Evolutionary conservation across 2,329 filamentous ascomycete genomes (phyloP).

Genomic region (Cytospora piceae): DNA sequence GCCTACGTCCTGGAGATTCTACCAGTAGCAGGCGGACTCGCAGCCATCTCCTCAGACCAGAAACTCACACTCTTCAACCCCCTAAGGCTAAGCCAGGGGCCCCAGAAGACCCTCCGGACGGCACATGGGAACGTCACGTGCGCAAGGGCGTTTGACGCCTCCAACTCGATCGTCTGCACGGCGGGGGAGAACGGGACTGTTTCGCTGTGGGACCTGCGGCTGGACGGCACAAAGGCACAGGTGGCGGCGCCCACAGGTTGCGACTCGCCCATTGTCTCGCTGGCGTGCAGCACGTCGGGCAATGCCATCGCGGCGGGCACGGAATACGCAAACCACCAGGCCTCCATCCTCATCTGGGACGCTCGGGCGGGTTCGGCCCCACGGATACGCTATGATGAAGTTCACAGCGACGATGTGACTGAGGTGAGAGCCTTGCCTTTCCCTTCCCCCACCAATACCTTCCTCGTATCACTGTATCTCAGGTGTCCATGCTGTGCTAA

Average conservation of each 20-base stretch:
- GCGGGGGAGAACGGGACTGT: constrained; percentile 73
- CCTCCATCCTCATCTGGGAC: constrained; percentile 67
- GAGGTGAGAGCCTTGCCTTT: constrained; percentile 44
- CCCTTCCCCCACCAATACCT: neutral
- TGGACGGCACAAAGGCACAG: constrained; percentile 43
- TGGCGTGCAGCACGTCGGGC: constrained; percentile 62
- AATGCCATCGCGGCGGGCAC: constrained; percentile 73
- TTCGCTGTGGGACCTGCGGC: constrained; percentile 67
- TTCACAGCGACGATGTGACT: constrained; percentile 71
- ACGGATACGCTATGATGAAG: constrained; percentile 62
- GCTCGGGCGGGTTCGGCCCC: constrained; percentile 53
- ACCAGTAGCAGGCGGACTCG: constrained; percentile 51
- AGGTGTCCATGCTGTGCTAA: neutral
- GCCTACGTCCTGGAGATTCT: constrained; percentile 64
- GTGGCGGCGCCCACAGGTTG: constrained; percentile 52
- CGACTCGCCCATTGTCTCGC: constrained; percentile 60
- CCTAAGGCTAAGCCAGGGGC: constrained; percentile 54
- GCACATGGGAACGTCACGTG: constrained; percentile 67
- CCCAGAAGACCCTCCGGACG: constrained; percentile 52
- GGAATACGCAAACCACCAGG: constrained; percentile 67
- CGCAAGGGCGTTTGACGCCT: constrained; percentile 58
- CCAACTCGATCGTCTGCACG: constrained; percentile 63
- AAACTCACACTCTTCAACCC: constrained; percentile 67
- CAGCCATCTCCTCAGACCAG: constrained; percentile 70
- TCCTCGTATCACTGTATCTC: neutral